phyloP scores from a whole-genome alignment of 2,329 filamentous ascomycete species.

The Fonsecaea pugnacius region DNA sequence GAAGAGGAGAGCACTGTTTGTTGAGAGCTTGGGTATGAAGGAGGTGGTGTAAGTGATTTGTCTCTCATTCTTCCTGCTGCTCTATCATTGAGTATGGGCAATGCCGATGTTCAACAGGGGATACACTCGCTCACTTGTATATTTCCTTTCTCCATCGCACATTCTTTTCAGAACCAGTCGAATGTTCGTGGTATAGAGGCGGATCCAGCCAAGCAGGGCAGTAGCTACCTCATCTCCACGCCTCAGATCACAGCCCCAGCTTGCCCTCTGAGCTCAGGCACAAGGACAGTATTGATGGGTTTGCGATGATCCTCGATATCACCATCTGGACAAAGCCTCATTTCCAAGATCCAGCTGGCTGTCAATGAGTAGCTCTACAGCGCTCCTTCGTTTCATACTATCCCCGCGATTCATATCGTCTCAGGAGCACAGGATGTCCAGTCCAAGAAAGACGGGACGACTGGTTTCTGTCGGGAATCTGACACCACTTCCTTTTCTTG shows the following conservation, averaged over 20 bases:
- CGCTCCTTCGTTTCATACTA: too few relatives aligned
- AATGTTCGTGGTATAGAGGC: slow-evolving; percentile 45
- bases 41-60: not conserved
- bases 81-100: slow-evolving; percentile 38
- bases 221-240: slow-evolving; percentile 61
- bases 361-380: too few relatives aligned
- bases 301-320: too few relatives aligned
- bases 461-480: too few relatives aligned
- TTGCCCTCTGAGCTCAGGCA: slow-evolving; percentile 26
- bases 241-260: slow-evolving; percentile 62
- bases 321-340: too few relatives aligned
- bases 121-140: slow-evolving; percentile 51
- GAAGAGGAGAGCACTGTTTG: slow-evolving; percentile 46
- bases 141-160: slow-evolving; percentile 41
- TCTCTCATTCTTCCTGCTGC: slow-evolving; percentile 39
- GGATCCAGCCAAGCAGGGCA: slow-evolving; percentile 60
- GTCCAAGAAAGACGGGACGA: too few relatives aligned
- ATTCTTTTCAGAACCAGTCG: slow-evolving; percentile 58
- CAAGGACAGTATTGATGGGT: too few relatives aligned
- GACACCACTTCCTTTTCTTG: too few relatives aligned
- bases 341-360: too few relatives aligned
- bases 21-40: not conserved
- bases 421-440: too few relatives aligned
- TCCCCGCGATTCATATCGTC: too few relatives aligned
- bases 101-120: not conserved